Evolutionary conservation across 805 yeast species (phyloP).

Genomic region (Metschnikowia arizonensis): DNA sequence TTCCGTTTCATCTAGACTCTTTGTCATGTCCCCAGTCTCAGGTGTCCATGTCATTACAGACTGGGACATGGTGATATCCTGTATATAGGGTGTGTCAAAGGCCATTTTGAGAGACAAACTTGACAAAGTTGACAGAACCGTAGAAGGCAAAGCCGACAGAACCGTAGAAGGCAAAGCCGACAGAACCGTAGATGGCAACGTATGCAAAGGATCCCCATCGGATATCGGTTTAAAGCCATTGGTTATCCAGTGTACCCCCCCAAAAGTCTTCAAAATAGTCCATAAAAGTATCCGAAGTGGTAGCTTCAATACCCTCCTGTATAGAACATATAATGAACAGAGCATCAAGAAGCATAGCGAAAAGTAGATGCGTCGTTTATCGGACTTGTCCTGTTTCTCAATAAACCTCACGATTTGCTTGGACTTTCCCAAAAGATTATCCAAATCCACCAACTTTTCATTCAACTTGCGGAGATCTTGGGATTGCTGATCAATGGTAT

Average conservation of each 20-base stretch:
- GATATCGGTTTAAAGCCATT: background rate
- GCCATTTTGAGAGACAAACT: background rate
- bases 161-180: too few species aligned
- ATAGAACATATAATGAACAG: conserved; percentile 48
- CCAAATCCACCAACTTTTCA: conserved; percentile 39
- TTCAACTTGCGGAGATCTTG: conserved; percentile 39
- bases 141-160: too few species aligned
- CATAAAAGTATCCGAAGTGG: conserved; percentile 46
- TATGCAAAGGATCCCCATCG: too few species aligned
- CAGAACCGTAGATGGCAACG: too few species aligned
- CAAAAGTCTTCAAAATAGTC: conserved; percentile 40
- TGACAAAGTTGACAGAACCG: too few species aligned
- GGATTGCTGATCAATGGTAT: conserved; percentile 45
- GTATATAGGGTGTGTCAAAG: background rate
- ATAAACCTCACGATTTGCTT: conserved; percentile 46
- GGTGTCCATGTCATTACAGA: background rate
- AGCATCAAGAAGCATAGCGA: conserved; percentile 43
- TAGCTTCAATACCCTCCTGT: conserved; percentile 44
- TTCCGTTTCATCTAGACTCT: background rate
- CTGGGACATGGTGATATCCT: background rate
- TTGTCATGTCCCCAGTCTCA: background rate
- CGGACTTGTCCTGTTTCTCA: conserved; percentile 48
- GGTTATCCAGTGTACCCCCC: conserved; percentile 14
- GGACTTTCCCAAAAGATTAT: conserved; percentile 38
- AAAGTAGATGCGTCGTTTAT: conserved; percentile 45